These are phyloP conservation scores for Fomes fomentarius DNA, from an alignment of 1,284 basidiomycete species.

Conservation along the genomic window DNA sequence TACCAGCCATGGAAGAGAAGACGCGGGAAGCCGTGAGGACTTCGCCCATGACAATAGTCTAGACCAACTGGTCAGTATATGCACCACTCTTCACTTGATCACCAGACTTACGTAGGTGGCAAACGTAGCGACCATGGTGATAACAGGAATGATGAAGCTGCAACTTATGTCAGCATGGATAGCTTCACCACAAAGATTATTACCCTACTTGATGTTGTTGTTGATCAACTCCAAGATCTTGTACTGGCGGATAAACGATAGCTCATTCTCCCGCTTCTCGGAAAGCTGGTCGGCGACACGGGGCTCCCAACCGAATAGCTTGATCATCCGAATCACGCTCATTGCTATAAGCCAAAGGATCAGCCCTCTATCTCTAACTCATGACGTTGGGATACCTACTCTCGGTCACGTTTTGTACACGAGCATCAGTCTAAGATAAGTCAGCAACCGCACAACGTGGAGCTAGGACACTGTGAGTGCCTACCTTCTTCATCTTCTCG, in stretches of 20 bases:
- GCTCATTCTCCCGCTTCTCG: constrained; percentile 54
- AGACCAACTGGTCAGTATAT: background rate
- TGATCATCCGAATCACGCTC: constrained; percentile 51
- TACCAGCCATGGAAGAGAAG: constrained; percentile 46
- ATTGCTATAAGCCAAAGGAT: constrained; percentile 28
- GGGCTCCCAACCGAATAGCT: constrained; percentile 64
- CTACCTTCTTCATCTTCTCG: constrained; percentile 35
- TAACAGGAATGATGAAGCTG: constrained; percentile 61
- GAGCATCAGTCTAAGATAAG: constrained; percentile 43
- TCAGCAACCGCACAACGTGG: constrained; percentile 27
- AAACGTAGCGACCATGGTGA: constrained; percentile 75
- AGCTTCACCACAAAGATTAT: constrained; percentile 20
- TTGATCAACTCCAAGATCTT: constrained; percentile 43
- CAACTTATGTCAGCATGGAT: constrained; percentile 8
- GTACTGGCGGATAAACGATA: constrained; percentile 48
- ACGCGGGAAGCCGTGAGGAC: constrained; percentile 41
- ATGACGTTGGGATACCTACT: constrained; percentile 33
- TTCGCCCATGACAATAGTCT: constrained; percentile 42
- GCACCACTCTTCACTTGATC: background rate
- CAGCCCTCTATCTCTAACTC: background rate
- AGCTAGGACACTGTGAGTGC: background rate
- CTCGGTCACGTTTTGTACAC: constrained; percentile 53
- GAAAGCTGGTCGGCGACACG: constrained; percentile 46
- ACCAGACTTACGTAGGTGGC: constrained; percentile 47
- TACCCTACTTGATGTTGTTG: constrained; percentile 39